Percentiles rank a stretch among this genome's conserved stretches.
Conservation (phyloP, 2,329 filamentous ascomycete genomes). For the Fusarium luffae region DNA sequence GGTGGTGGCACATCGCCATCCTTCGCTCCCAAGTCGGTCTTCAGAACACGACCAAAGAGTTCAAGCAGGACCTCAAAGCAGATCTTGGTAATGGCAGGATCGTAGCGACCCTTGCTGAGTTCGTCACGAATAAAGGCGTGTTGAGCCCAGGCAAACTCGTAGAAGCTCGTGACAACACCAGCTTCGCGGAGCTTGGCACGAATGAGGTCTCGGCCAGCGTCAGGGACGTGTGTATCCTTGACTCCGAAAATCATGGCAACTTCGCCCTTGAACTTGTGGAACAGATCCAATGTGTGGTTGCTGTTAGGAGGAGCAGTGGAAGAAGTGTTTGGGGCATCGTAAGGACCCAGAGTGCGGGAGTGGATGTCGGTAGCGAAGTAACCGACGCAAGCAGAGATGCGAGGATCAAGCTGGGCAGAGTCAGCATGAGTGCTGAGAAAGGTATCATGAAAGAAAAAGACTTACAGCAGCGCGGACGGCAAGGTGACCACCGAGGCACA, state of each 20-base stretch:
- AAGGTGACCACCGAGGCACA: constrained; percentile 94
- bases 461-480: constrained; percentile 69
- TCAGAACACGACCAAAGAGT: constrained; percentile 81
- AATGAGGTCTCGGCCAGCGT: constrained; percentile 84
- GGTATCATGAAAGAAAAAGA: not conserved
- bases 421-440: not conserved
- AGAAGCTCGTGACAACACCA: constrained; percentile 80
- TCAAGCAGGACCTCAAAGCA: constrained; percentile 93
- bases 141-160: constrained; percentile 93
- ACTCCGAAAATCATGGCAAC: constrained; percentile 92
- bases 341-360: constrained; percentile 76
- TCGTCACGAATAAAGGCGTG: constrained; percentile 96
- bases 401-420: constrained; percentile 70
- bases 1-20: constrained; percentile 70
- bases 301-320: constrained; percentile 52
- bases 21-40: constrained; percentile 78
- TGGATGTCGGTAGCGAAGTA: constrained; percentile 97
- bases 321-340: constrained; percentile 61
- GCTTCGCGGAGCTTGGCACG: constrained; percentile 82
- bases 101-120: constrained; percentile 91
- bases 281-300: constrained; percentile 63
- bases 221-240: constrained; percentile 89
- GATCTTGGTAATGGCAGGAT: constrained; percentile 84
- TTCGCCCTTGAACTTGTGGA: constrained; percentile 81
- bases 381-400: constrained; percentile 80